Conservation (phyloP, 768 basidiomycete species). For the Amanita inopinata region DNA sequence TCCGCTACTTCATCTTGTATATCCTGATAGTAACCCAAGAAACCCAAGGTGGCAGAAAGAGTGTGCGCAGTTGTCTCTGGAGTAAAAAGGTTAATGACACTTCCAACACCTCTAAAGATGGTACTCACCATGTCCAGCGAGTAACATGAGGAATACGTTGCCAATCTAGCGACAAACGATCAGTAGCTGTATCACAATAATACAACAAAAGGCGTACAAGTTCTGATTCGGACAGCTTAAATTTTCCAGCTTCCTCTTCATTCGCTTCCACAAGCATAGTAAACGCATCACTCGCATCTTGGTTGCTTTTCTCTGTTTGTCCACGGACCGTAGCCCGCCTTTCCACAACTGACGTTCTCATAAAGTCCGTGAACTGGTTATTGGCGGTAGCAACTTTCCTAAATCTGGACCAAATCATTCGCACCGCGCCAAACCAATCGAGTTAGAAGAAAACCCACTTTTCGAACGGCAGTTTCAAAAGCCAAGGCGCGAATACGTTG, state of each 20-base stretch:
- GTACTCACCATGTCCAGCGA: conserved; percentile 46
- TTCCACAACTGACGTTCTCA: conserved; percentile 26
- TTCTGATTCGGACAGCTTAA: conserved; percentile 29
- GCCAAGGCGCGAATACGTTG: not conserved
- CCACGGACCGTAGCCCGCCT: conserved; percentile 24
- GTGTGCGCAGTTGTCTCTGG: conserved; percentile 36
- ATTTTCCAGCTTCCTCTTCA: conserved; percentile 30
- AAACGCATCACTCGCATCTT: conserved; percentile 23
- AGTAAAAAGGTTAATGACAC: not conserved
- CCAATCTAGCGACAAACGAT: conserved; percentile 29
- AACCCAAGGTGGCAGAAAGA: conserved; percentile 32
- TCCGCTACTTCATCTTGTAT: conserved; percentile 33
- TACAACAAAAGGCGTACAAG: not conserved
- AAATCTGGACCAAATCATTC: conserved; percentile 18
- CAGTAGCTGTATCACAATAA: not conserved
- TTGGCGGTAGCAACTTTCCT: conserved; percentile 20
- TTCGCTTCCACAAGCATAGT: conserved; percentile 36
- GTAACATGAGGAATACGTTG: conserved; percentile 41
- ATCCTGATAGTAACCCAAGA: conserved; percentile 30
- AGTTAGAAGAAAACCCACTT: conserved; percentile 18
- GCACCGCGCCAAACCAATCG: too few relatives aligned
- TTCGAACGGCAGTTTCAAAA: conserved; percentile 17
- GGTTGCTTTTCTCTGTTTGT: conserved; percentile 7
- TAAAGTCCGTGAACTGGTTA: conserved; percentile 24
- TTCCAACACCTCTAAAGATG: not conserved